Evolutionary conservation across 1,284 basidiomycete genomes (phyloP), one percentile per base, ranked within the genome.

Genomic region (Ceratobasidium sp.): DNA sequence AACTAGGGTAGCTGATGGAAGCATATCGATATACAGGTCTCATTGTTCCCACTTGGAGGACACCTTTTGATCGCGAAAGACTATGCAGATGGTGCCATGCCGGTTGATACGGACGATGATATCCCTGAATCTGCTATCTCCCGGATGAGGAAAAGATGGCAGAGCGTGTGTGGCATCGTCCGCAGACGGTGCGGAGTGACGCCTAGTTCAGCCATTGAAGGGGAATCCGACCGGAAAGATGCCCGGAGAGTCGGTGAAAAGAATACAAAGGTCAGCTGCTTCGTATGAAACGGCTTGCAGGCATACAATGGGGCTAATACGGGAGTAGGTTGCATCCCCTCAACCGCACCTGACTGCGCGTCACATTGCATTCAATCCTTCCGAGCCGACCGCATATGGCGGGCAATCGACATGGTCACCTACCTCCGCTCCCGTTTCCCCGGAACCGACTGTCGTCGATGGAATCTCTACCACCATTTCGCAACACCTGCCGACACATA

Each of bases 41-140:
- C 89, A 0, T 82, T 92, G 6, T 92, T 92, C 78, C 88, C 91
- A 0, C 79, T 88, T 59, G 90, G 90, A 14, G 88, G 84, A 1
- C 82, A 85, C 75, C 83, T 82, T 6, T 83, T 86, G 78, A 82
- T 92, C 45, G 85, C 85, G 15, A 86, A 85, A 83, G 90, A 92
- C 77, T 92, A 86, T 76, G 83, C 84, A 9, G 91, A 53, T 36
- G 36, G 36, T 15, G 14, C 57, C 33, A 44, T 44, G 29, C 89
- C 90, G 0, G 89, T 91, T 63, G 82, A 90, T 1, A 86, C 89
- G 67, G 82, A 86, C 36, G 85, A 88, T 74, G 87, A 89, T 65
- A 82, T 90, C 5, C 83, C 84, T 71, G 78, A 75, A 56, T 45
- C 50, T 54, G 31, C 24, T 82, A 5, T 77, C 73, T 45, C 73